These are phyloP conservation scores for Fraxinus angustifolia DNA, from an alignment of 305 asterid genomes.

Conservation along the genomic window DNA sequence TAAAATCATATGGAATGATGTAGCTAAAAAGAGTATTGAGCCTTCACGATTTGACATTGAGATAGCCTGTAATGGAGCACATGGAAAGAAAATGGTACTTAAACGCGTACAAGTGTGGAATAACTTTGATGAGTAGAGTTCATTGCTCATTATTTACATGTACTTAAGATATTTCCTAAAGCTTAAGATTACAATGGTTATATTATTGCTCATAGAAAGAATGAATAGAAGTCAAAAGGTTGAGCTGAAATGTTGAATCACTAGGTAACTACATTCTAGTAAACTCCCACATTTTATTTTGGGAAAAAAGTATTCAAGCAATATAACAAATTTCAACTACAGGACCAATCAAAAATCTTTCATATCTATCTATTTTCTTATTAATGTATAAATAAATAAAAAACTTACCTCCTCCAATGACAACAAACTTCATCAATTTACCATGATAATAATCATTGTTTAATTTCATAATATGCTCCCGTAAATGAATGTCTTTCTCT, in stretches of 20 bases:
- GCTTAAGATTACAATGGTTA: not conserved
- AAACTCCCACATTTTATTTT: not conserved
- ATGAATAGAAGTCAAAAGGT: conserved; percentile 9
- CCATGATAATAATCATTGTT: conserved; percentile 73
- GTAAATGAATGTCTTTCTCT: conserved; percentile 78
- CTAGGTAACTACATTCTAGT: not conserved
- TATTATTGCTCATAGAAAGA: not conserved
- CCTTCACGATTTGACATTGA: not conserved
- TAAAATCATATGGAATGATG: not conserved
- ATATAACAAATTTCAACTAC: not conserved
- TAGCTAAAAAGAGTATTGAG: not conserved
- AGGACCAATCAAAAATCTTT: conserved; percentile 6
- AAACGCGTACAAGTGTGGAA: not conserved
- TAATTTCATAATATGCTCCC: conserved; percentile 68
- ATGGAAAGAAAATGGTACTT: not conserved
- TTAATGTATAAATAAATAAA: not conserved
- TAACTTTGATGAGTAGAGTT: not conserved
- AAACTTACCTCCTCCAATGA: conserved; percentile 84
- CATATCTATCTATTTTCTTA: not conserved
- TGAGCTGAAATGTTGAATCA: not conserved
- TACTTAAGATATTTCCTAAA: not conserved
- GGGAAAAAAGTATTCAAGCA: not conserved
- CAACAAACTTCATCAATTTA: conserved; percentile 84
- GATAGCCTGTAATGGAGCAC: not conserved
- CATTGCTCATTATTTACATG: not conserved